A percentile compares a stretch with the other conserved stretches of the same genome.
Conservation (phyloP, 805 yeast genomes). For the Suhomyces xylopsoci region DNA sequence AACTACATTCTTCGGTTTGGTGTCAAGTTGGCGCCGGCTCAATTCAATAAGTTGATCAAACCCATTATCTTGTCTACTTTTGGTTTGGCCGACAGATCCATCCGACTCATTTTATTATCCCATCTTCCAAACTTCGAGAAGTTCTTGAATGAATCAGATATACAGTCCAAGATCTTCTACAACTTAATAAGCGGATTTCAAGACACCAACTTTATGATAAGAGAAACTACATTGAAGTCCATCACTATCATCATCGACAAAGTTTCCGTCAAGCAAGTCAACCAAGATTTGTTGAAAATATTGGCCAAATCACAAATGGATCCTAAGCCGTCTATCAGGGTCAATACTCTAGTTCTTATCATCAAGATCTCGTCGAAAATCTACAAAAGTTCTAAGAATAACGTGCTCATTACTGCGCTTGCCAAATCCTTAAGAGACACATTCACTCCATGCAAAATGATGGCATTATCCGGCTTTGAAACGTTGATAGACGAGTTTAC, state of each 20-base stretch:
- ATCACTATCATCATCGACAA: constrained; percentile 58
- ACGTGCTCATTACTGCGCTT: constrained; percentile 83
- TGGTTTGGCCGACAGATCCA: constrained; percentile 67
- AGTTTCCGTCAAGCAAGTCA: constrained; percentile 74
- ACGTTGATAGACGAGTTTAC: constrained; percentile 62
- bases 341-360: constrained; percentile 69
- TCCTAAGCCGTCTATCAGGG: constrained; percentile 69
- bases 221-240: constrained; percentile 76
- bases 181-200: constrained; percentile 75
- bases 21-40: constrained; percentile 22
- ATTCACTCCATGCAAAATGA: constrained; percentile 67
- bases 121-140: constrained; percentile 55
- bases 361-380: constrained; percentile 62
- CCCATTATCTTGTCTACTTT: constrained; percentile 67
- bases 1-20: constrained; percentile 41
- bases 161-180: constrained; percentile 67
- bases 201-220: constrained; percentile 76
- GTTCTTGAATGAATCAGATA: constrained; percentile 52
- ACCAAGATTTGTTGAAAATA: constrained; percentile 77
- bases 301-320: constrained; percentile 83
- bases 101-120: constrained; percentile 68
- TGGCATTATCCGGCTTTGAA: constrained; percentile 73
- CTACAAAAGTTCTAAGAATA: constrained; percentile 54
- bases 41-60: constrained; percentile 44
- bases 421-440: constrained; percentile 80